These are phyloP conservation scores for Aristolochia contorta DNA, from an alignment of 164 flowering plant genomes.

Conservation along the genomic window DNA sequence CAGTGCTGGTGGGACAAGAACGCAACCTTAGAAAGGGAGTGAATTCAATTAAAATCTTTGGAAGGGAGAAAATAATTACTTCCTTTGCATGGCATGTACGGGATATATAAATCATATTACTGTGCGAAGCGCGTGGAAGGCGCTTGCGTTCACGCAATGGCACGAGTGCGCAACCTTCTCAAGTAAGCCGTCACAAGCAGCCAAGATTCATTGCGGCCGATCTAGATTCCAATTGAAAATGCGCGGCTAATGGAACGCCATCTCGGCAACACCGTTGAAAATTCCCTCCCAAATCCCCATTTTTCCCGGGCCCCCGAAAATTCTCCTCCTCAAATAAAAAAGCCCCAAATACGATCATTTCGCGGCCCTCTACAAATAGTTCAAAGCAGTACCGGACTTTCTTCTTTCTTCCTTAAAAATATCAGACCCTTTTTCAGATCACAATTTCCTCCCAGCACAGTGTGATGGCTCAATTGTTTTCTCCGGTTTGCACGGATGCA, in stretches of 20 bases:
- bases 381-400: not conserved
- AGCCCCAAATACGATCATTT: not conserved
- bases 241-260: constrained; percentile 10
- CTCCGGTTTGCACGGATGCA: constrained; percentile 54
- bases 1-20: no score
- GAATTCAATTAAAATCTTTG: no score
- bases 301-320: not conserved
- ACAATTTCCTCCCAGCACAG: not conserved
- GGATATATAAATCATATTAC: no score
- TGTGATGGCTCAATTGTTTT: constrained; percentile 47
- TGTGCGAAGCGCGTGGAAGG: not conserved
- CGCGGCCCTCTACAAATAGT: not conserved
- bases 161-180: not conserved
- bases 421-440: not conserved
- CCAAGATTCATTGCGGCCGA: not conserved
- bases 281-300: not conserved
- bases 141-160: not conserved
- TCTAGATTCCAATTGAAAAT: not conserved
- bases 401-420: no score
- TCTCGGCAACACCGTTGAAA: constrained; percentile 5
- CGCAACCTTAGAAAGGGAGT: no score
- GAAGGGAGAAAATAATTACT: no score
- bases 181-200: not conserved
- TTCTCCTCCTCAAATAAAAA: constrained; percentile 17
- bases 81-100: no score